phyloP scores from a whole-genome alignment of 2,329 filamentous ascomycete species.

The Neoscytalidium dimidiatum region DNA sequence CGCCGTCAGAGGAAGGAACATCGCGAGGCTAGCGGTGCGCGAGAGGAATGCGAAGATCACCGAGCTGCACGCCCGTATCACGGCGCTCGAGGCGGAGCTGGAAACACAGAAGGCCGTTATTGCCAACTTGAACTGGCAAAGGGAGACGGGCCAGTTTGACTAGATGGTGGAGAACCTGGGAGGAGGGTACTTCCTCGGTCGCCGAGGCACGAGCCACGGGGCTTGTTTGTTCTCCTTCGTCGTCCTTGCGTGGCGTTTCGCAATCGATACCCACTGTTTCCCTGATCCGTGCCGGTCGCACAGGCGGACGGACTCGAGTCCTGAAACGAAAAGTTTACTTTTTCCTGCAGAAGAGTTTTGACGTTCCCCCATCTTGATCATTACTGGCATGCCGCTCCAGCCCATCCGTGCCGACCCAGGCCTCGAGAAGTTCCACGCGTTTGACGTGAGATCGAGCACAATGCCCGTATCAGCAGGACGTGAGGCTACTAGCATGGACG shows the following conservation, averaged over 20 bases:
- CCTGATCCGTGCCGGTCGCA: neutral
- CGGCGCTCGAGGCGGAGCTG: slow-evolving; percentile 55
- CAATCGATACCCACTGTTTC: neutral
- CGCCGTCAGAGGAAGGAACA: slow-evolving; percentile 65
- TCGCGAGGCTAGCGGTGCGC: slow-evolving; percentile 62
- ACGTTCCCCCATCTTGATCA: neutral
- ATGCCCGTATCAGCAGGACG: neutral
- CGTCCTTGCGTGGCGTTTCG: neutral
- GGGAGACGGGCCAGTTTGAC: slow-evolving; percentile 21
- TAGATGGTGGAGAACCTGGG: neutral
- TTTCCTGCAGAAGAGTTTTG: neutral
- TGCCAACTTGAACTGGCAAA: slow-evolving; percentile 37
- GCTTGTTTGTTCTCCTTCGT: neutral
- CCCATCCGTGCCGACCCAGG: neutral
- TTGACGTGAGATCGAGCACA: neutral
- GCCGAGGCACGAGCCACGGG: neutral
- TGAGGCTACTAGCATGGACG: neutral
- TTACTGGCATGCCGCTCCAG: neutral
- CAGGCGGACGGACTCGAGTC: neutral
- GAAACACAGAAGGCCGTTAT: slow-evolving; percentile 55
- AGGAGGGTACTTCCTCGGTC: neutral
- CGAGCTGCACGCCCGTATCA: slow-evolving; percentile 68
- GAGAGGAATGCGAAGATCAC: slow-evolving; percentile 65
- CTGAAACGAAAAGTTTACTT: neutral
- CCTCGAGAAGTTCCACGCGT: neutral